These are phyloP conservation scores for Cladochytrium replicatum DNA, from an alignment of 192 early-diverging fungal genomes.

Conservation along the genomic window DNA sequence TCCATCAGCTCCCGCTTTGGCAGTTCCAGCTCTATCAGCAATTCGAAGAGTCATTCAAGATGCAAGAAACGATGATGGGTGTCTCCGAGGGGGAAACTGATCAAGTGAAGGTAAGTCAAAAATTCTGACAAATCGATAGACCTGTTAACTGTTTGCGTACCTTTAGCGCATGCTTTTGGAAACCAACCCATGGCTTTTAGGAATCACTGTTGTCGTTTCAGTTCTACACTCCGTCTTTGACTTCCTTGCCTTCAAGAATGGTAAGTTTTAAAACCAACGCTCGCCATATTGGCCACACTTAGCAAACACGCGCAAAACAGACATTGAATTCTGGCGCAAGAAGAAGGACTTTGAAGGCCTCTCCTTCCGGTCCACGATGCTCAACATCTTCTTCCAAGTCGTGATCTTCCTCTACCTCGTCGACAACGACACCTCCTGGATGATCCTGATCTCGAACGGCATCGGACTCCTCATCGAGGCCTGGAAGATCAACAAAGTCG, in stretches of 20 bases:
- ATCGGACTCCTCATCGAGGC: constrained; percentile 72
- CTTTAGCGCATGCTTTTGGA: constrained; percentile 73
- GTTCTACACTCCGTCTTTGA: constrained; percentile 78
- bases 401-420: constrained; percentile 80
- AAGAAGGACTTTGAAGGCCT: constrained; percentile 73
- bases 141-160: background rate
- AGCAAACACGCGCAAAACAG: constrained; percentile 25
- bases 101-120: constrained; percentile 54
- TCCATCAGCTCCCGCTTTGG: constrained; percentile 55
- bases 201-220: constrained; percentile 65
- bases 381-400: constrained; percentile 75
- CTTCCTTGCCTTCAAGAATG: constrained; percentile 89
- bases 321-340: constrained; percentile 83
- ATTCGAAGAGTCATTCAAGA: constrained; percentile 56
- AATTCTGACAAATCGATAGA: background rate
- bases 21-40: constrained; percentile 63
- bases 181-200: constrained; percentile 76
- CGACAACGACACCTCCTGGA: constrained; percentile 80
- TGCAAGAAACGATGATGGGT: constrained; percentile 46
- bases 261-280: constrained; percentile 32
- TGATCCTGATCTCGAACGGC: constrained; percentile 78
- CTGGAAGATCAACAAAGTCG: constrained; percentile 85
- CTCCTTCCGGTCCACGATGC: constrained; percentile 67
- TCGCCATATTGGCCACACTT: background rate
- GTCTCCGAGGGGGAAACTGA: constrained; percentile 53